A percentile compares a stretch with the other conserved stretches of the same genome.
Conservation (phyloP, 495 filamentous ascomycete genomes). For the Xylaria scruposa region DNA sequence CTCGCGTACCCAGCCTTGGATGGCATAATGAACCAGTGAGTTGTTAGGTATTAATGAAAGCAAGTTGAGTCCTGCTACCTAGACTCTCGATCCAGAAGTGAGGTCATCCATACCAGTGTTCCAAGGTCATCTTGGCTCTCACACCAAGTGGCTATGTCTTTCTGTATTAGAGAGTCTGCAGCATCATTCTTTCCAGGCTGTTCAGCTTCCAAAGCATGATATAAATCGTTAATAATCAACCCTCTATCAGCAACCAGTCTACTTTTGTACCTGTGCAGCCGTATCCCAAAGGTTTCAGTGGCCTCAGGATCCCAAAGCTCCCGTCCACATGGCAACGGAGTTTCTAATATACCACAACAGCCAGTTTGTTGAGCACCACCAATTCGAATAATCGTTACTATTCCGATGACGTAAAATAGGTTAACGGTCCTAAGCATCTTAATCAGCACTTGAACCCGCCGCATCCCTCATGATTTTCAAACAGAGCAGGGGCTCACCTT, state of each 20-base stretch:
- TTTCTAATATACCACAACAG: background rate
- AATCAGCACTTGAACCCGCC: background rate
- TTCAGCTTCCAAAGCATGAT: background rate
- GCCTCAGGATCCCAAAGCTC: conserved; percentile 17
- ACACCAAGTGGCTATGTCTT: conserved; percentile 15
- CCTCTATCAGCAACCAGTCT: background rate
- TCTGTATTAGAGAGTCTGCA: background rate
- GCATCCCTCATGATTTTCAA: background rate
- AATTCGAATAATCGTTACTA: background rate
- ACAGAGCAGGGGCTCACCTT: conserved; percentile 6
- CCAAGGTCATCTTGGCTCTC: conserved; percentile 19
- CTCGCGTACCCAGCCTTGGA: background rate
- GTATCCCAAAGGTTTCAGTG: conserved; percentile 1
- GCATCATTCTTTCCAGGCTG: background rate
- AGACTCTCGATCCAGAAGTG: background rate
- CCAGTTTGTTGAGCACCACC: background rate
- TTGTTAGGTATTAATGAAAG: background rate
- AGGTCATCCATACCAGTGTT: conserved; percentile 20
- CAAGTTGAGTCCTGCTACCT: background rate
- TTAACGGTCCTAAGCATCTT: background rate
- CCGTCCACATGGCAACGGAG: background rate
- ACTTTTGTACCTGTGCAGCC: conserved; percentile 18
- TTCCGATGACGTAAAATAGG: background rate
- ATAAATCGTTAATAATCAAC: background rate
- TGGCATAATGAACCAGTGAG: background rate